phyloP scores from a whole-genome alignment of 225 moss, liverwort and hornwort genomes.

The Neckera pumila region DNA sequence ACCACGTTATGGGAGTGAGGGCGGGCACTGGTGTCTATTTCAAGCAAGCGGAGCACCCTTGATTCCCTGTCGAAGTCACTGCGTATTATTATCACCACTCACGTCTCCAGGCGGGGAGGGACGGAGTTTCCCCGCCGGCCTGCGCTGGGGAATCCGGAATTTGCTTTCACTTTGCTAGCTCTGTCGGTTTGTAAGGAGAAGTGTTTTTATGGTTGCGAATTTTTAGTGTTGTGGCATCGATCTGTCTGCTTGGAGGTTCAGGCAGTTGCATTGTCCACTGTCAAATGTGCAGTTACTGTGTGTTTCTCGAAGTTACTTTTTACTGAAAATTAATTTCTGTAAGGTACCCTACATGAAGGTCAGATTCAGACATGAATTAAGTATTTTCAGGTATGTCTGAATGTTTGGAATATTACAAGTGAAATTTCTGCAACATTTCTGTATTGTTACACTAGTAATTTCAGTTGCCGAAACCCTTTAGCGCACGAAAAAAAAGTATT shows the following conservation, averaged over 20 bases:
- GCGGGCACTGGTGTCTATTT: background rate
- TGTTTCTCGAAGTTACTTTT: too few species aligned
- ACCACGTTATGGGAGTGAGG: background rate
- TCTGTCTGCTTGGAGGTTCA: background rate
- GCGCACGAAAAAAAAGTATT: too few species aligned
- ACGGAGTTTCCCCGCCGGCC: background rate
- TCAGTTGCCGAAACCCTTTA: too few species aligned
- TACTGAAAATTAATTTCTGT: background rate
- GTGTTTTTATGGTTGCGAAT: background rate
- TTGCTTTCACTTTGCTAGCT: background rate
- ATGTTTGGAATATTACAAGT: too few species aligned
- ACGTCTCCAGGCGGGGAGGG: background rate
- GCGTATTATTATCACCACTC: background rate
- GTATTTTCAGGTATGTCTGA: too few species aligned
- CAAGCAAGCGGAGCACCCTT: background rate
- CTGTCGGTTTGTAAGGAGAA: background rate
- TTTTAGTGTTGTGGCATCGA: background rate
- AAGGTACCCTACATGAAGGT: too few species aligned
- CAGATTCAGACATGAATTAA: too few species aligned
- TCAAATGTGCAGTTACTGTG: background rate
- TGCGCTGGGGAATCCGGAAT: background rate
- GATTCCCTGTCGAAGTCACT: slow-evolving; percentile 9
- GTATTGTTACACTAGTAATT: too few species aligned
- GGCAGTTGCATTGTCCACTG: background rate
- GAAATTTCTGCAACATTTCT: too few species aligned